Conservation (phyloP, 257 asterid genomes). For the Solanum rostratum region DNA sequence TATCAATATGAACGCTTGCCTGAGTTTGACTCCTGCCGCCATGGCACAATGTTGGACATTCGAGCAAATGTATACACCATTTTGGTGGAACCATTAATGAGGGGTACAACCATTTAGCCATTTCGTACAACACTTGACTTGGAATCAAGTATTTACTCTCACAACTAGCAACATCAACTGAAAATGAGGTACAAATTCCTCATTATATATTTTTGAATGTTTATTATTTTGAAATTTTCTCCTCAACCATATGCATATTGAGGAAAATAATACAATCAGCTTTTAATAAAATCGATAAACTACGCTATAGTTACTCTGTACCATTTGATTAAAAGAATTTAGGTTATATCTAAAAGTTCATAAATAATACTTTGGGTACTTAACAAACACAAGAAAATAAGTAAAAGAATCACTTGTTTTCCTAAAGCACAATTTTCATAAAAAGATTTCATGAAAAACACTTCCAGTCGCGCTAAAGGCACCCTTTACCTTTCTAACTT, state of each 20-base stretch:
- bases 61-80: not conserved
- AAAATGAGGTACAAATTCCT: not conserved
- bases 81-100: not conserved
- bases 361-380: not conserved
- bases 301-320: not conserved
- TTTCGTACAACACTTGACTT: not conserved
- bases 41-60: conserved; percentile 36
- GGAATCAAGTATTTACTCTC: not conserved
- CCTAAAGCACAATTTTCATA: not conserved
- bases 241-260: not conserved
- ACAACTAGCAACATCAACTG: not conserved
- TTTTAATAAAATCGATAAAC: not conserved
- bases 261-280: not conserved
- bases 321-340: not conserved
- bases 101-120: not conserved
- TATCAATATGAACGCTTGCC: conserved; percentile 36
- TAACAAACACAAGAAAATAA: not conserved
- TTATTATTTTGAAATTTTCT: not conserved
- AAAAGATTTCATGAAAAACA: not conserved
- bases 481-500: not conserved
- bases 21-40: conserved; percentile 31
- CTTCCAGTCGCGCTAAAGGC: not conserved
- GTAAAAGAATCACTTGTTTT: not conserved
- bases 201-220: not conserved
- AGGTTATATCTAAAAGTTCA: not conserved